phyloP scores from a whole-genome alignment of 75 land plant species.

The Sequoia sempervirens region DNA sequence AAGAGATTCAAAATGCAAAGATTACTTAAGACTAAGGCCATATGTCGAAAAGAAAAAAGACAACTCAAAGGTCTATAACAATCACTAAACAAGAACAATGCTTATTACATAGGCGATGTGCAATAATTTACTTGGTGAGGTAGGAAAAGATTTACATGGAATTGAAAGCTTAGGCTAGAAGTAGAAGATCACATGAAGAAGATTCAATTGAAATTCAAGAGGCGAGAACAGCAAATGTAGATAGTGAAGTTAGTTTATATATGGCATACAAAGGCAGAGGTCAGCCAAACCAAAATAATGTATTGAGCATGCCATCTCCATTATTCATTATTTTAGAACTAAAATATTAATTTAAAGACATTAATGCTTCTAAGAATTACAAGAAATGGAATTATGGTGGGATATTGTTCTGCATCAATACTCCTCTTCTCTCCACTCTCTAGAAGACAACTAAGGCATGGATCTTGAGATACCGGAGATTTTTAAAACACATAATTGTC shows the following conservation, averaged over 20 bases:
- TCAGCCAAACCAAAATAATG: neutral
- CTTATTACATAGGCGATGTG: neutral
- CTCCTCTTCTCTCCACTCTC: neutral
- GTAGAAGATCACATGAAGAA: neutral
- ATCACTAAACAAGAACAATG: neutral
- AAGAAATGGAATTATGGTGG: neutral
- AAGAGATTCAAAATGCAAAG: neutral
- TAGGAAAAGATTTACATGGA: neutral
- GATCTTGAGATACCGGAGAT: neutral
- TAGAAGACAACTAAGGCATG: neutral
- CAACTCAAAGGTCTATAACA: neutral
- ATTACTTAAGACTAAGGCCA: neutral
- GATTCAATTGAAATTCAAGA: neutral
- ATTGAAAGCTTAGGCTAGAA: neutral
- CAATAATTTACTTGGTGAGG: neutral
- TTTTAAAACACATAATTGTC: neutral
- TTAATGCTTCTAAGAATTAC: neutral
- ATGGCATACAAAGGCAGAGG: neutral
- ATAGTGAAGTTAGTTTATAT: neutral
- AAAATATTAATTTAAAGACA: neutral
- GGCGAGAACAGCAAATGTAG: neutral
- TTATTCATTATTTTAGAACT: neutral
- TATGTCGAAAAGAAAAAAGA: neutral
- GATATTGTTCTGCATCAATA: neutral
- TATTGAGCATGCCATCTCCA: neutral